phyloP scores from a whole-genome alignment of 768 basidiomycete species.

The Mrakia frigida region DNA sequence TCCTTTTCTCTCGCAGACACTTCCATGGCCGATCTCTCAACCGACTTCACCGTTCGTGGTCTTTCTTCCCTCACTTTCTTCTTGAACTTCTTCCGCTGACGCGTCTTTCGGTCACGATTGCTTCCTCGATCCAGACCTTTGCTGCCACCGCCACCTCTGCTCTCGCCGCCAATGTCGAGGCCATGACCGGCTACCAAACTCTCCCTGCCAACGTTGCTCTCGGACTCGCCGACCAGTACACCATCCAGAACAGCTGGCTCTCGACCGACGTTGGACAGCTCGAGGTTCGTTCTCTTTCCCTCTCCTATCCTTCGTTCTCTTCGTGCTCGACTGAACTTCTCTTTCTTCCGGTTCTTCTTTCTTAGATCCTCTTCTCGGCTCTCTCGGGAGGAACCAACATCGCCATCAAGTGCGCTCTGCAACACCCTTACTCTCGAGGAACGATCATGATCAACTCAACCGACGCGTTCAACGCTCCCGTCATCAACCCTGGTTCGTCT shows the following conservation, averaged over 20 bases:
- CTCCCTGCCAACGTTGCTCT: conserved; percentile 39
- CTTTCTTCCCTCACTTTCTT: no score
- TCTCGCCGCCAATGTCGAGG: conserved; percentile 25
- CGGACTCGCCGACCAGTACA: conserved; percentile 40
- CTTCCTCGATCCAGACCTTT: no score
- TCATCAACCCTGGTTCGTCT: conserved; percentile 54
- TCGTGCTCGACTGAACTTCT: no score
- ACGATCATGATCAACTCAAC: conserved; percentile 47
- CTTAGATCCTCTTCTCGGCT: conserved; percentile 38
- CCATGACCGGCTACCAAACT: conserved; percentile 36
- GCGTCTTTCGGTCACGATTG: no score
- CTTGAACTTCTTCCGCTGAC: no score
- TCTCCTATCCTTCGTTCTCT: no score
- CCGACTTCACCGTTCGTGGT: no score
- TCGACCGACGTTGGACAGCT: conserved; percentile 33
- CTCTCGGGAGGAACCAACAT: conserved; percentile 43
- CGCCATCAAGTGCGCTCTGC: conserved; percentile 60
- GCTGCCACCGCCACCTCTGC: neutral
- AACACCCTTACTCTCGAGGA: conserved; percentile 55
- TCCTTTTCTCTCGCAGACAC: neutral
- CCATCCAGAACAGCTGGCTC: conserved; percentile 39
- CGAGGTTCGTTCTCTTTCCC: neutral
- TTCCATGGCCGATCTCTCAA: no score
- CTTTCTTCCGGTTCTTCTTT: no score
- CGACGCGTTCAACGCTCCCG: conserved; percentile 57